Base-by-base conservation (phyloP, 345 rosid species). In the Turnera subulata region DNA sequence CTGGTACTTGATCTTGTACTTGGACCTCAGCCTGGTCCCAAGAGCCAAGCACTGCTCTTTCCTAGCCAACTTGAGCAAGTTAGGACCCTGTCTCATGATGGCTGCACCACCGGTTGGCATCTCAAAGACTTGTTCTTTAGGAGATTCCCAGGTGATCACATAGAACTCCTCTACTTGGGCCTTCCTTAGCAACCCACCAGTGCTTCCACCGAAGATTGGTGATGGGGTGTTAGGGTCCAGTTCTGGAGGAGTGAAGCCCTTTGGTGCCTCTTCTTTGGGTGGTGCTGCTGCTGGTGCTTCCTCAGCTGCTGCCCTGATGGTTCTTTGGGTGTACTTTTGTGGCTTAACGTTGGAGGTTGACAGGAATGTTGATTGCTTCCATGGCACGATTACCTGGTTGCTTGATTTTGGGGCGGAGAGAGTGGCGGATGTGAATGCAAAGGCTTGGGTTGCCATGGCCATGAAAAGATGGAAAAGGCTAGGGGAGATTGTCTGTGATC, bases 31-130 rank as follows among this genome's bases (percentile, higher is more conserved):
- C 47, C 96, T 74, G 6, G 98, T 91, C 2, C 96, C 98, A 6
- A 88, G 82, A 8, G 96, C 96, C 75, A 91, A 59, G 72, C 95
- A 91, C 78, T 88, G 96, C 60, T 91, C 98, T 66, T 91, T 91
- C 89, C 98, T 84, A 3, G 93, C 96, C 73, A 91, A 39, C 77
- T 91, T 91, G 55, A 91, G 76, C 80, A 91, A 47, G 74, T 88
- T 91, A 9, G 98, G 90, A 10, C 98, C 98, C 77, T 88, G 71
- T 47, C 98, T 88, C 98, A 91, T 91, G 50, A 84, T 91, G 32
- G 98, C 95, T 0, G 96, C 98, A 0, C 98, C 98, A 7, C 95
- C 96, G 0, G 96, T 92, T 0, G 95, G 93, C 98, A 92, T 92
- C 81, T 89, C 96, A 47, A 92, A 89, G 68, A 91, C 80, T 66